Conservation (phyloP, 148 eudicot species). For the Fagopyrum homotropicum region DNA sequence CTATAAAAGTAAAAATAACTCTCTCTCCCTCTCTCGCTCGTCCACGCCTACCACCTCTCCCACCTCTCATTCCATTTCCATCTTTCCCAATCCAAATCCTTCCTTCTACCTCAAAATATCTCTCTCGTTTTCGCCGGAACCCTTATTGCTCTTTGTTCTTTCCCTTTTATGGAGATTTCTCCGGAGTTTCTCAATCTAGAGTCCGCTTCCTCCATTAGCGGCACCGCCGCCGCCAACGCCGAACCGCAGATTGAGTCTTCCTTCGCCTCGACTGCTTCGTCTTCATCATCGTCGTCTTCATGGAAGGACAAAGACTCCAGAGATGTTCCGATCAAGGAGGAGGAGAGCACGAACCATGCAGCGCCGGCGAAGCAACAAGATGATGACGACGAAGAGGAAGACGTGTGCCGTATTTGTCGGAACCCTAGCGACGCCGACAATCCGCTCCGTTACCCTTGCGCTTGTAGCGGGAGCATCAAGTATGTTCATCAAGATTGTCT, state of each 20-base stretch:
- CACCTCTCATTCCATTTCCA: not conserved
- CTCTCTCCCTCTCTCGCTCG: conserved; percentile 14
- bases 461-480: conserved; percentile 92
- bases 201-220: conserved; percentile 3
- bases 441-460: conserved; percentile 83
- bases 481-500: conserved; percentile 93
- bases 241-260: conserved; percentile 19
- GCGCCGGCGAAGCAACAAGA: conserved; percentile 21
- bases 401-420: conserved; percentile 84
- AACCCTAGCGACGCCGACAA: conserved; percentile 76
- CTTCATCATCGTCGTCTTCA: conserved; percentile 19
- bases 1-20: conserved; percentile 11
- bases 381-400: conserved; percentile 68
- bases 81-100: not conserved
- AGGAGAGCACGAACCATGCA: not conserved
- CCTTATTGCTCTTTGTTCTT: conserved; percentile 4
- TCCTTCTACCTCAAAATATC: not conserved
- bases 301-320: conserved; percentile 16
- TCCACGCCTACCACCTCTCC: not conserved
- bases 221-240: conserved; percentile 12
- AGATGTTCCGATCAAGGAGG: conserved; percentile 23
- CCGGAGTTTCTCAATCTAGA: conserved; percentile 17
- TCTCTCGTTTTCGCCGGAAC: conserved; percentile 24
- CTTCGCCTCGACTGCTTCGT: conserved; percentile 12
- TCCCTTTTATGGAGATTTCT: conserved; percentile 34